Conservation (phyloP, 2,329 filamentous ascomycete genomes). For the Magnaporthales sp. region DNA sequence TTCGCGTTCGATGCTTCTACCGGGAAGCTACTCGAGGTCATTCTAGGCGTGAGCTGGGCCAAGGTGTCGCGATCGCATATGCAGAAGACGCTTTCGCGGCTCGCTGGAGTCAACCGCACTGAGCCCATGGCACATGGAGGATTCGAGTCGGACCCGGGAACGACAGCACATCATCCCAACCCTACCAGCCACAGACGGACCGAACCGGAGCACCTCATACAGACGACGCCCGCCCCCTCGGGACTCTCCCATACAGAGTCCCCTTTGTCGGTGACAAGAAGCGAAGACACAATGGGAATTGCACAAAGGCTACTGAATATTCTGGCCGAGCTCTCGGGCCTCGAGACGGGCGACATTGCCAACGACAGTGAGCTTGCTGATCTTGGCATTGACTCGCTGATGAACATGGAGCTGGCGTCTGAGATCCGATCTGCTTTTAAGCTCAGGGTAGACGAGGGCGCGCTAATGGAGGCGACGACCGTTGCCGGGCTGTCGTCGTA, state of each 20-base stretch:
- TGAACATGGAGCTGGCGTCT: slow-evolving; percentile 36
- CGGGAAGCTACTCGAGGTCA: slow-evolving; percentile 20
- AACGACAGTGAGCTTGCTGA: slow-evolving; percentile 27
- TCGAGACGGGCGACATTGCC: slow-evolving; percentile 27
- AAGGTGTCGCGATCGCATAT: not conserved
- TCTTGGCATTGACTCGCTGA: slow-evolving; percentile 40
- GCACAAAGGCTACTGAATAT: slow-evolving; percentile 10
- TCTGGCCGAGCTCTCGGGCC: slow-evolving; percentile 21
- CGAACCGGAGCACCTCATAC: not conserved
- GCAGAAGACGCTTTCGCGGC: not conserved
- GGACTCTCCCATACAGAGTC: not conserved
- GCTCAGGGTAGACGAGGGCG: slow-evolving; percentile 11
- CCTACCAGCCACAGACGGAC: not conserved
- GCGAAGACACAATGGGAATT: not conserved
- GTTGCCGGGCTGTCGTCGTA: not conserved
- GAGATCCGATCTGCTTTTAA: slow-evolving; percentile 31
- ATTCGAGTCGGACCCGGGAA: not conserved
- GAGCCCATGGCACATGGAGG: no score
- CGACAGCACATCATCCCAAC: not conserved
- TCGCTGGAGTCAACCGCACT: not conserved
- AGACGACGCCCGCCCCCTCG: no score
- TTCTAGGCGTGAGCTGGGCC: slow-evolving; percentile 23
- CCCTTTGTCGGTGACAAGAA: not conserved
- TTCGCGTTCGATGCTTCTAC: slow-evolving; percentile 23
- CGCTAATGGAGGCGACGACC: slow-evolving; percentile 1